Percentiles rank a stretch among this genome's conserved stretches.
These are phyloP conservation scores for Solanum chiquidenum DNA, from an alignment of 257 asterid species.

Conservation along the genomic window DNA sequence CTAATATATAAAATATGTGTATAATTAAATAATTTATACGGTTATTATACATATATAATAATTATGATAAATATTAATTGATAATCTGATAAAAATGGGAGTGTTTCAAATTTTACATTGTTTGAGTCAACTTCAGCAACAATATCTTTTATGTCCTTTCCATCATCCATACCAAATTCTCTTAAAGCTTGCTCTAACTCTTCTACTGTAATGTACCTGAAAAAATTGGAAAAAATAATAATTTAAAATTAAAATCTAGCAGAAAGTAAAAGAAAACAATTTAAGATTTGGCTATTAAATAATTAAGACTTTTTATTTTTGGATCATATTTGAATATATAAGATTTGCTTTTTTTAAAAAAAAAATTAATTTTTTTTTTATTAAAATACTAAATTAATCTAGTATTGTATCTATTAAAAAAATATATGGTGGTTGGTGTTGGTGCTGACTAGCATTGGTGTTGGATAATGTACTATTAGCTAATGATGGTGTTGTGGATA, in stretches of 20 bases:
- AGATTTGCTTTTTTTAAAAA: neutral
- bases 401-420: neutral
- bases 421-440: neutral
- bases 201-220: conserved; percentile 66
- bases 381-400: neutral
- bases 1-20: neutral
- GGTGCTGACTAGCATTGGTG: neutral
- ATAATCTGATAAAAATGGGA: too few species aligned
- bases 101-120: conserved; percentile 29
- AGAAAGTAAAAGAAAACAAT: neutral
- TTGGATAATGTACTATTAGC: neutral
- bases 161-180: conserved; percentile 66
- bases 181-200: conserved; percentile 77
- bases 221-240: too few species aligned
- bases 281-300: neutral
- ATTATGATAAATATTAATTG: neutral
- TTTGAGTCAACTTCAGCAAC: conserved; percentile 69
- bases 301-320: too few species aligned
- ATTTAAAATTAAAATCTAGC: neutral
- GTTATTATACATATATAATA: neutral
- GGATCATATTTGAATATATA: too few species aligned
- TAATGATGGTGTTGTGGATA: neutral
- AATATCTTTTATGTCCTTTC: conserved; percentile 57
- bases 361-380: neutral
- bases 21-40: neutral